Conservation (phyloP, 805 yeast species). For the Millerozyma miso region DNA sequence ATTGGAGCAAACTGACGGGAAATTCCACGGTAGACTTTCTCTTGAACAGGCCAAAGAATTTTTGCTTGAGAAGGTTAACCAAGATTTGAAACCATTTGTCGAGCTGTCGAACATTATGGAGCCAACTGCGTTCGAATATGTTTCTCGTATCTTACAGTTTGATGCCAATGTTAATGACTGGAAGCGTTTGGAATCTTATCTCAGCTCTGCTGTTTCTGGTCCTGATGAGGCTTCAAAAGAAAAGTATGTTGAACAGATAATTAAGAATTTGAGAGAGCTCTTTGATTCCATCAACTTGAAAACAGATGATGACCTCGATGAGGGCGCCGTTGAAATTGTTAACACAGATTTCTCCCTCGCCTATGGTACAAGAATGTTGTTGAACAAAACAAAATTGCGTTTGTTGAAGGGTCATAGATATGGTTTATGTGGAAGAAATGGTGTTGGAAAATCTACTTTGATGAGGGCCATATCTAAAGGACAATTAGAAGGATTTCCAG, state of each 20-base stretch:
- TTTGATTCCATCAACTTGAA: slow-evolving; percentile 42
- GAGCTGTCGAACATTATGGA: slow-evolving; percentile 20
- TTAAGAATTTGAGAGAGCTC: slow-evolving; percentile 47
- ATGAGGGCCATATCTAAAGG: slow-evolving; percentile 97
- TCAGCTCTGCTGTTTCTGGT: slow-evolving; percentile 30
- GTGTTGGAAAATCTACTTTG: slow-evolving; percentile 97
- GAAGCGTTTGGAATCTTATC: slow-evolving; percentile 50
- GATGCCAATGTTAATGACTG: slow-evolving; percentile 45
- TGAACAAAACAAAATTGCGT: slow-evolving; percentile 87
- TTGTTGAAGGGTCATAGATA: slow-evolving; percentile 92
- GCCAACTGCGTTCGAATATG: slow-evolving; percentile 41
- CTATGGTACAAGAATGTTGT: slow-evolving; percentile 94
- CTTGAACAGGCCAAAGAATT: slow-evolving; percentile 49
- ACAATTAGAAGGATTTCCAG: slow-evolving; percentile 96
- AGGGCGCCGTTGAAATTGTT: slow-evolving; percentile 87
- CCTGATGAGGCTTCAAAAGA: slow-evolving; percentile 29
- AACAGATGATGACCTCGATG: slow-evolving; percentile 51
- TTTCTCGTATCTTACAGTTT: slow-evolving; percentile 36
- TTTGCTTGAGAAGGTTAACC: slow-evolving; percentile 16
- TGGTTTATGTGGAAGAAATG: slow-evolving; percentile 97
- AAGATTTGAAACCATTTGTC: slow-evolving; percentile 6
- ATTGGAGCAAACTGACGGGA: slow-evolving; percentile 60
- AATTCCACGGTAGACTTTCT: slow-evolving; percentile 71
- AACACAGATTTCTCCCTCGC: slow-evolving; percentile 94
- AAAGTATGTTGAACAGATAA: slow-evolving; percentile 40